Conservation (phyloP, 305 asterid genomes). For the Plantago rigida region DNA sequence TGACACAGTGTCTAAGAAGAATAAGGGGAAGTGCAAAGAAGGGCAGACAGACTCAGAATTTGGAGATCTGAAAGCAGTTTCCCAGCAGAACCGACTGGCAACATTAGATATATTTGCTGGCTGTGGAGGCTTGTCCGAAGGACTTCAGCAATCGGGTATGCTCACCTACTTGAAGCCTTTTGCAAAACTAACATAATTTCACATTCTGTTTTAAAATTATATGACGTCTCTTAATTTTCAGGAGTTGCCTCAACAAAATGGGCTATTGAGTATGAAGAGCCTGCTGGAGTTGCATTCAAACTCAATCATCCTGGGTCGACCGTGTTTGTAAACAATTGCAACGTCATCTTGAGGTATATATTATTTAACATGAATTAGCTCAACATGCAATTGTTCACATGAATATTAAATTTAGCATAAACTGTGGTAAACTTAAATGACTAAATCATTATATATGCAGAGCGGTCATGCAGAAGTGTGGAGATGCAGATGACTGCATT, state of each 20-base stretch:
- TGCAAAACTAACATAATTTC: not conserved
- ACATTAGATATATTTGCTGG: slow-evolving; percentile 93
- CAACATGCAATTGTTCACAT: not conserved
- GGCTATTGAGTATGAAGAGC: slow-evolving; percentile 93
- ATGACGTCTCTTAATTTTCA: slow-evolving; percentile 25
- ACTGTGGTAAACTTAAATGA: not conserved
- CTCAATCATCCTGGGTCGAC: slow-evolving; percentile 75
- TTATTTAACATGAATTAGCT: not conserved
- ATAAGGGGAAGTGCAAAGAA: slow-evolving; percentile 75
- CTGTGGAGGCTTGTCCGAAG: slow-evolving; percentile 91
- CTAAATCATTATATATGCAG: slow-evolving; percentile 32
- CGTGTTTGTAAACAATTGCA: slow-evolving; percentile 76
- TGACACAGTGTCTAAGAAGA: slow-evolving; percentile 44
- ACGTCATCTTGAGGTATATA: slow-evolving; percentile 71
- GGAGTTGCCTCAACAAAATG: slow-evolving; percentile 69
- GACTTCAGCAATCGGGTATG: slow-evolving; percentile 73
- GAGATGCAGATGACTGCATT: slow-evolving; percentile 58
- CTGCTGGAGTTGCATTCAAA: slow-evolving; percentile 88
- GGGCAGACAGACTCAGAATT: slow-evolving; percentile 47
- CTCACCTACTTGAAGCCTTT: slow-evolving; percentile 33
- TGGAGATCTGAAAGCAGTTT: slow-evolving; percentile 30
- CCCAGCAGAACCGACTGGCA: slow-evolving; percentile 38
- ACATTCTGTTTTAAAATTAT: not conserved
- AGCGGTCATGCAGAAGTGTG: slow-evolving; percentile 62
- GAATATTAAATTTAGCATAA: slow-evolving; percentile 15